Evolutionary conservation across 2,329 filamentous ascomycete species (phyloP).

Genomic region (Fonsecaea pedrosoi): DNA sequence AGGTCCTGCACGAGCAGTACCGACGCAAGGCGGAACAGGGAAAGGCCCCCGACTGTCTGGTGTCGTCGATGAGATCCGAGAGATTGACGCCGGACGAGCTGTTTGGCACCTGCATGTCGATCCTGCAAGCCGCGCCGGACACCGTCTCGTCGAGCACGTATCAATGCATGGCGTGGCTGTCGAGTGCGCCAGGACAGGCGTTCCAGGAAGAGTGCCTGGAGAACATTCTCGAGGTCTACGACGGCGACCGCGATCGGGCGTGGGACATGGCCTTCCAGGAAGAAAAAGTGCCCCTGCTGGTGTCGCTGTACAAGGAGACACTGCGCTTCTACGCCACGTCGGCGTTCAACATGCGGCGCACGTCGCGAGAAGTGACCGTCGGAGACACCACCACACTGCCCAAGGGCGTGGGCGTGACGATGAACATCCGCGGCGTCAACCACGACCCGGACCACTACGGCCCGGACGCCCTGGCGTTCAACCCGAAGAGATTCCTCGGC

Average conservation of each 20-base stretch:
- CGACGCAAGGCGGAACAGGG: neutral
- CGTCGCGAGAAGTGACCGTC: slow-evolving; percentile 1
- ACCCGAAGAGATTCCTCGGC: slow-evolving; percentile 16
- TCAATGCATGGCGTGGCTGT: slow-evolving; percentile 17
- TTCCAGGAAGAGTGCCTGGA: slow-evolving; percentile 2
- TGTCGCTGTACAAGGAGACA: slow-evolving; percentile 20
- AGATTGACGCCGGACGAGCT: slow-evolving; percentile 18
- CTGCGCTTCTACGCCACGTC: slow-evolving; percentile 17
- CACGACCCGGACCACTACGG: slow-evolving; percentile 17
- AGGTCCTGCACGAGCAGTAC: slow-evolving; percentile 19
- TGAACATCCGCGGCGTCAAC: slow-evolving; percentile 22
- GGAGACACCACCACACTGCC: slow-evolving; percentile 7
- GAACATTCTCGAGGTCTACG: slow-evolving; percentile 14
- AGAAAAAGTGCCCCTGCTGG: slow-evolving; percentile 21
- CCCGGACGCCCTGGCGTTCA: slow-evolving; percentile 16
- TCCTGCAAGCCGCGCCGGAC: slow-evolving; percentile 25
- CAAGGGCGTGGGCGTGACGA: slow-evolving; percentile 18
- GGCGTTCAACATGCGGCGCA: neutral
- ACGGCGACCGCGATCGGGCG: slow-evolving; percentile 19
- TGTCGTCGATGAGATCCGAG: slow-evolving; percentile 13
- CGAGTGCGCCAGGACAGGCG: neutral
- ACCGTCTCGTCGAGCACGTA: slow-evolving; percentile 19
- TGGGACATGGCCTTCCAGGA: slow-evolving; percentile 26
- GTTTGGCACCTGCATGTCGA: slow-evolving; percentile 18
- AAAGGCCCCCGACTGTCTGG: slow-evolving; percentile 10